A percentile compares a stretch with the other conserved stretches of the same genome.
Evolutionary conservation across 148 eudicot species (phyloP).

Genomic region (Rhododendron vialii): DNA sequence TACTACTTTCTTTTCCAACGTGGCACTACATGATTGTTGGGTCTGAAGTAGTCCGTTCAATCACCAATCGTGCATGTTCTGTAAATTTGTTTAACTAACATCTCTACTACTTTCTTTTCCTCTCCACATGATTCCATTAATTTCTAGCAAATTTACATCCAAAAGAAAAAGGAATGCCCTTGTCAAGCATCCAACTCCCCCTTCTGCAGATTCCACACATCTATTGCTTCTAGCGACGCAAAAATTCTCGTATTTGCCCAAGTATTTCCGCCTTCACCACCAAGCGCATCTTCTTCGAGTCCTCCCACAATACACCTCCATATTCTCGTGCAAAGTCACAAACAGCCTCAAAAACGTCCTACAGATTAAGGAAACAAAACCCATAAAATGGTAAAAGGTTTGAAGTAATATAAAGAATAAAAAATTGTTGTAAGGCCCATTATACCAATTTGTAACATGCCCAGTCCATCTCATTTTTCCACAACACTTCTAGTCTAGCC

Average conservation of each 20-base stretch:
- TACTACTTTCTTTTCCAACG: background rate
- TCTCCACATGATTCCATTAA: background rate
- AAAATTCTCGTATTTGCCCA: slow-evolving; percentile 59
- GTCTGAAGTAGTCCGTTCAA: no score
- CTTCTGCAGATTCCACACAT: background rate
- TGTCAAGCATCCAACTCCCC: background rate
- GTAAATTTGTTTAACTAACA: no score
- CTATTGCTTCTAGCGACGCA: slow-evolving; percentile 47
- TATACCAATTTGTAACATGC: no score
- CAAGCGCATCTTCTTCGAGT: slow-evolving; percentile 63
- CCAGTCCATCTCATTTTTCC: no score
- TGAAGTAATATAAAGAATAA: background rate
- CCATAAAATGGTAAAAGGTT: background rate
- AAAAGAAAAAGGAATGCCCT: background rate
- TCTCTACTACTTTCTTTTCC: background rate
- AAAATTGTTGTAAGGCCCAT: no score
- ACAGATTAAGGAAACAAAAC: slow-evolving; percentile 11
- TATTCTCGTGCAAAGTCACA: slow-evolving; percentile 82
- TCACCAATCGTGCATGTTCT: no score
- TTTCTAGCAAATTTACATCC: background rate
- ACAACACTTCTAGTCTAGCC: no score
- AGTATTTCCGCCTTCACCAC: slow-evolving; percentile 67
- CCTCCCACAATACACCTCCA: slow-evolving; percentile 71
- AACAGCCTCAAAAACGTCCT: slow-evolving; percentile 88
- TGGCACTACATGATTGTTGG: background rate